Evolutionary conservation across 805 yeast genomes (phyloP).

Genomic region (Hanseniaspora clermontiae): DNA sequence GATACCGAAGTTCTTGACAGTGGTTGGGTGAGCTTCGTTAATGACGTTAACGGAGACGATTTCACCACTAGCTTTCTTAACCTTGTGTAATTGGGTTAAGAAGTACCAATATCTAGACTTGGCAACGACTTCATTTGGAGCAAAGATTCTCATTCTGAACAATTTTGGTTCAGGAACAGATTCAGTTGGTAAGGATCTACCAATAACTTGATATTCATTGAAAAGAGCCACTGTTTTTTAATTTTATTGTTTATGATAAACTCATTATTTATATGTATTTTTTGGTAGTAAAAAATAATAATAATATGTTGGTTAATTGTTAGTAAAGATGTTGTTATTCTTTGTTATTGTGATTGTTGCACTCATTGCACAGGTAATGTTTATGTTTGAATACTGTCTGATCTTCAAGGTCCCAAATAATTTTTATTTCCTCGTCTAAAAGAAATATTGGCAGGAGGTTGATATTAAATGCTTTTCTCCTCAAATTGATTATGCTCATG

Average conservation of each 20-base stretch:
- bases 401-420: too few species aligned
- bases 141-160: conserved; percentile 99
- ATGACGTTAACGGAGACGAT: conserved; percentile 84
- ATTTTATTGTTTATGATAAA: conserved; percentile 1
- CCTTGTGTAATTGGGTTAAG: conserved; percentile 98
- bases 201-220: conserved; percentile 99
- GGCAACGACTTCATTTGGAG: conserved; percentile 97
- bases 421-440: too few species aligned
- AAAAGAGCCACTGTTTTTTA: conserved; percentile 68
- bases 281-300: neutral
- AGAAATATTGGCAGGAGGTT: too few species aligned
- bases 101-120: conserved; percentile 99
- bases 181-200: conserved; percentile 99
- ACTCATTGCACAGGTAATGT: neutral
- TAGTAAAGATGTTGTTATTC: neutral
- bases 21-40: conserved; percentile 92
- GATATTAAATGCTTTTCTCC: too few species aligned
- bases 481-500: too few species aligned
- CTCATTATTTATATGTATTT: neutral
- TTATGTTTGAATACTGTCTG: neutral
- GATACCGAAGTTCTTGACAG: conserved; percentile 98
- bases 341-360: neutral
- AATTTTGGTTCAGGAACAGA: conserved; percentile 98
- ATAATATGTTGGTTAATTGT: neutral
- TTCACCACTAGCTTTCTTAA: conserved; percentile 99